Conservation (phyloP, 257 asterid genomes). For the Forsythia suspensa region DNA sequence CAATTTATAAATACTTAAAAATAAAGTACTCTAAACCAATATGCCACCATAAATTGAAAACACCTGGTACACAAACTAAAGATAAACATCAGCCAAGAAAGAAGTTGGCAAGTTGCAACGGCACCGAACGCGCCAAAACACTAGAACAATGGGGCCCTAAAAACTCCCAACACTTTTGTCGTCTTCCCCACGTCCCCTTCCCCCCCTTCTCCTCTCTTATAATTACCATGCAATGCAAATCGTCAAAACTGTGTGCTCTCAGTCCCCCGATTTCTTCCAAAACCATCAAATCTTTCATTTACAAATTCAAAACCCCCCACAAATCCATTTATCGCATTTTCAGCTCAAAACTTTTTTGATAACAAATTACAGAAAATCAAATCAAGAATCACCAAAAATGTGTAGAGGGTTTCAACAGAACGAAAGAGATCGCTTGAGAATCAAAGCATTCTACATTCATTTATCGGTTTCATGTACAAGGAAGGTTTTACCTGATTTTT, state of each 20-base stretch:
- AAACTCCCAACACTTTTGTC: conserved; percentile 7
- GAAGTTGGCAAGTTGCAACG: background rate
- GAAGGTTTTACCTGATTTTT: conserved; percentile 30
- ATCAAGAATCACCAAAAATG: conserved; percentile 29
- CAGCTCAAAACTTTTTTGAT: background rate
- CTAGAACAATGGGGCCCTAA: conserved; percentile 21
- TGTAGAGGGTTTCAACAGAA: conserved; percentile 59
- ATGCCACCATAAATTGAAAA: too few relatives aligned
- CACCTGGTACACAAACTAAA: too few relatives aligned
- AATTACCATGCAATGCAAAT: background rate
- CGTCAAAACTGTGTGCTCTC: conserved; percentile 33
- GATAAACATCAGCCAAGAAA: too few relatives aligned
- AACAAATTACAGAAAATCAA: background rate
- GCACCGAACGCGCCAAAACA: background rate
- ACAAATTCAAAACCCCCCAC: background rate
- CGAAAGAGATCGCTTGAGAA: conserved; percentile 46
- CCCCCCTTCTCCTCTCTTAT: too few relatives aligned
- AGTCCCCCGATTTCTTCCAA: conserved; percentile 34
- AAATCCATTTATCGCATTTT: background rate
- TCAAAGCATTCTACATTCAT: conserved; percentile 57
- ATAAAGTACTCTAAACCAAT: too few relatives aligned
- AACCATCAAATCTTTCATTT: conserved; percentile 10
- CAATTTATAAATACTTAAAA: too few relatives aligned
- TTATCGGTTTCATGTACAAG: conserved; percentile 26
- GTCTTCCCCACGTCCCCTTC: conserved; percentile 2